Percentiles rank a stretch among this genome's conserved stretches.
phyloP scores from a whole-genome alignment of 371 early-diverging fungal species.

The Syncephalastrum sp. region DNA sequence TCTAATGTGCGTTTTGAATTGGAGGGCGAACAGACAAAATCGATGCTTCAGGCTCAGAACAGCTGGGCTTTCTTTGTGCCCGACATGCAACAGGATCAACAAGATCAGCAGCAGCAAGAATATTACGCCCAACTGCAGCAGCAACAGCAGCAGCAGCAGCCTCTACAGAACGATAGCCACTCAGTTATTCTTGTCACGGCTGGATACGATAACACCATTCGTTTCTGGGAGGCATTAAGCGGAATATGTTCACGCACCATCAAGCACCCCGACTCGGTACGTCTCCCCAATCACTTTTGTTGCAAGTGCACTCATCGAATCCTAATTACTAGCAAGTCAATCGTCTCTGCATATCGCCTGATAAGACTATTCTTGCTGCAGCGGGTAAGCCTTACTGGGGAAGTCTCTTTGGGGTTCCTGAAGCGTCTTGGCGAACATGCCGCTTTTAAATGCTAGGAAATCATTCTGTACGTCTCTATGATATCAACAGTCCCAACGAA shows the following conservation, averaged over 20 bases:
- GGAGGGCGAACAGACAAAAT: no score
- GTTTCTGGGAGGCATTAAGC: constrained; percentile 96
- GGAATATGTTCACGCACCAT: constrained; percentile 94
- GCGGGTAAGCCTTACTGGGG: constrained; percentile 65
- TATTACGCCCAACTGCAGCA: constrained; percentile 12
- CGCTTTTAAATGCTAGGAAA: constrained; percentile 51
- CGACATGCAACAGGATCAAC: constrained; percentile 1
- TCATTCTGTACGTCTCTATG: constrained; percentile 82
- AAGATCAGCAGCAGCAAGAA: constrained; percentile 11
- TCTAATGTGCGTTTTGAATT: no score
- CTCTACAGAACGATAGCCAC: constrained; percentile 58
- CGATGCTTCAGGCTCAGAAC: no score
- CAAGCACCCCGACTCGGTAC: constrained; percentile 89
- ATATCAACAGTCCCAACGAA: constrained; percentile 77
- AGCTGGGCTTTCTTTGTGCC: no score
- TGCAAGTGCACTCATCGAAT: not conserved
- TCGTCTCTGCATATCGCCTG: constrained; percentile 88
- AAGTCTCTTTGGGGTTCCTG: not conserved
- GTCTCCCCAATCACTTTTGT: constrained; percentile 6
- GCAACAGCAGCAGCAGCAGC: constrained; percentile 34
- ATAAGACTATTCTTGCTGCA: constrained; percentile 91
- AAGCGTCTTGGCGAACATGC: not conserved
- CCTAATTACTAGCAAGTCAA: constrained; percentile 79
- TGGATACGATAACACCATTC: constrained; percentile 95
- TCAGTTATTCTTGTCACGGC: constrained; percentile 92